A percentile compares a stretch with the other conserved stretches of the same genome.
Evolutionary conservation across 2,329 filamentous ascomycete species (phyloP).

Genomic region (Fusarium bactridioides): DNA sequence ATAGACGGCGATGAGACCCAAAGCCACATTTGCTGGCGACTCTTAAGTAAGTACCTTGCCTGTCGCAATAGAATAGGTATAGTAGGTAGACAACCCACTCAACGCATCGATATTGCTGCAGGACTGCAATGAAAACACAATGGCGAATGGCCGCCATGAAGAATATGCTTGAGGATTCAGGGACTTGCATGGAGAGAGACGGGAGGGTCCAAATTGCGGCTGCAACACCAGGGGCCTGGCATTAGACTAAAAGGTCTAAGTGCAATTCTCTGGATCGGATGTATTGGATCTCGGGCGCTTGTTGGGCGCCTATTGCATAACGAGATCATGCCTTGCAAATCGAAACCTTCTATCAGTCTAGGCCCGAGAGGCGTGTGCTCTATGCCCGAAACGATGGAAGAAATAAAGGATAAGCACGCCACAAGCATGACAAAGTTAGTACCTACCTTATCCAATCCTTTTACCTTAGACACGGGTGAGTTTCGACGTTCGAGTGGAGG

Average conservation of each 20-base stretch:
- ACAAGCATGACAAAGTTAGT: constrained; percentile 14
- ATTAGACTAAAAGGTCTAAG: constrained; percentile 19
- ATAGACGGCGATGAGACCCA: neutral
- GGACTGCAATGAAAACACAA: neutral
- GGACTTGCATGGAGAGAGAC: constrained; percentile 15
- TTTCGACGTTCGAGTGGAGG: constrained; percentile 9
- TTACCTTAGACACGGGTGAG: neutral
- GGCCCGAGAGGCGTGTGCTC: constrained; percentile 34
- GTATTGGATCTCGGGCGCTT: constrained; percentile 20
- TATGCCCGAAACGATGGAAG: constrained; percentile 34
- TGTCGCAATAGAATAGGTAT: neutral
- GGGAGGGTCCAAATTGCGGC: constrained; percentile 22
- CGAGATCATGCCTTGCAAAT: constrained; percentile 11
- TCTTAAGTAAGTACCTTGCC: neutral
- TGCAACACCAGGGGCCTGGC: constrained; percentile 23
- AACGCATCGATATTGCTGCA: neutral
- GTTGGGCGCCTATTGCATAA: constrained; percentile 31
- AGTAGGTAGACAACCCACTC: neutral
- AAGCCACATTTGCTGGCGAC: neutral
- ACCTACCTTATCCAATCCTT: neutral
- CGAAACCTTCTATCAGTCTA: constrained; percentile 23
- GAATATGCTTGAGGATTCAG: constrained; percentile 10
- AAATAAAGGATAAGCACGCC: constrained; percentile 19
- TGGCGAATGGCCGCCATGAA: neutral
- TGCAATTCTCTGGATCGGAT: neutral